Evolutionary conservation across 2,329 filamentous ascomycete genomes (phyloP).

Genomic region (Emergomyces pasteurianus): DNA sequence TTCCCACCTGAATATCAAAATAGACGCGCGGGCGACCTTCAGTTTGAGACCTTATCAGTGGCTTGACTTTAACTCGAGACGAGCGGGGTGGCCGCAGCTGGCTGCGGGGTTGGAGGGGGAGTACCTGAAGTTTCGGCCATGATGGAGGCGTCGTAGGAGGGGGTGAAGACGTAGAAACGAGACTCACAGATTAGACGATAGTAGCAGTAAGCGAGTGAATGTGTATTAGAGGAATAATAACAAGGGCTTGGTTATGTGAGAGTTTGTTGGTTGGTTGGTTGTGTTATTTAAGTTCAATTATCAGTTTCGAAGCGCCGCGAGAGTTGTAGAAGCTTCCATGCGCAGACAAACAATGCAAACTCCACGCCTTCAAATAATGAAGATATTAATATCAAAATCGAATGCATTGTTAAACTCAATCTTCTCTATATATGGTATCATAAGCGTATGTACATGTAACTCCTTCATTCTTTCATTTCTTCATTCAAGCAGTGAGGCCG

Average conservation of each 20-base stretch:
- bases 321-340: slow-evolving; percentile 34
- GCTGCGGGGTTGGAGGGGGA: slow-evolving; percentile 6
- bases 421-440: not conserved
- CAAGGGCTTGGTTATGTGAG: not conserved
- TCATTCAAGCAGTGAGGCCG: slow-evolving; percentile 16
- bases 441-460: not conserved
- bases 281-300: not conserved
- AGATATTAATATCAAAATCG: no score
- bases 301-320: slow-evolving; percentile 6
- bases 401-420: not conserved
- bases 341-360: slow-evolving; percentile 13
- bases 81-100: not conserved
- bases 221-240: slow-evolving; percentile 3
- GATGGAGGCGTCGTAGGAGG: slow-evolving; percentile 1
- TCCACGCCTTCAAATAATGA: not conserved
- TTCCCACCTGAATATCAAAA: slow-evolving; percentile 82
- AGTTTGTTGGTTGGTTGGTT: not conserved
- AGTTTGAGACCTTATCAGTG: slow-evolving; percentile 1
- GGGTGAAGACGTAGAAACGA: not conserved
- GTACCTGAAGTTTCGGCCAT: slow-evolving; percentile 29
- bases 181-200: slow-evolving; percentile 1
- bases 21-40: slow-evolving; percentile 66
- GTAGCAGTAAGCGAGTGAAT: not conserved
- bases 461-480: not conserved
- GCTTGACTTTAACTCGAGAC: not conserved